phyloP scores from a whole-genome alignment of 2,329 filamentous ascomycete genomes.

The Coleophoma eucalyptorum region DNA sequence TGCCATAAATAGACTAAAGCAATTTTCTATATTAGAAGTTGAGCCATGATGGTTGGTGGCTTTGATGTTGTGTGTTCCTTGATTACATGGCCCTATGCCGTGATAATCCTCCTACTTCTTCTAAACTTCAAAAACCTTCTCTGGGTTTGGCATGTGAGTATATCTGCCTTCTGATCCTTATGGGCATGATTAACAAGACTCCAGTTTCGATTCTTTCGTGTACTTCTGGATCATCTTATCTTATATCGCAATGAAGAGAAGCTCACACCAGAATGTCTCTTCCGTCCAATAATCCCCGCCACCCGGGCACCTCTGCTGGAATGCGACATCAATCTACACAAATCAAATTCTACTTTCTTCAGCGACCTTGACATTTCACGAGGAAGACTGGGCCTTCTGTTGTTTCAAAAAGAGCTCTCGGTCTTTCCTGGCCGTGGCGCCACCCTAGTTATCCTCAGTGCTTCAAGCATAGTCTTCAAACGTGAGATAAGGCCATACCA shows the following conservation, averaged over 20 bases:
- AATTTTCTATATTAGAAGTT: too few species aligned
- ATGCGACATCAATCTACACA: conserved; percentile 68
- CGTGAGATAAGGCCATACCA: conserved; percentile 66
- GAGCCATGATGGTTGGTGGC: too few species aligned
- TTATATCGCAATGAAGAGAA: not conserved
- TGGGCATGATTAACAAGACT: not conserved
- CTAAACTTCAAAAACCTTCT: conserved; percentile 51
- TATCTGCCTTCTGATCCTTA: conserved; percentile 29
- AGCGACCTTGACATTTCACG: conserved; percentile 67
- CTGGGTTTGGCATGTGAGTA: conserved; percentile 53
- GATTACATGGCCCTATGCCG: too few species aligned
- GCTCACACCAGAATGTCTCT: conserved; percentile 33
- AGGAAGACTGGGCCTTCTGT: conserved; percentile 69
- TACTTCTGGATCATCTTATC: not conserved
- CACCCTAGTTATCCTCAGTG: not conserved
- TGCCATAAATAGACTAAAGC: too few species aligned
- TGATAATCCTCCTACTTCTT: not conserved
- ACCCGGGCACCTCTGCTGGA: conserved; percentile 56
- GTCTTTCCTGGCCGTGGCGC: not conserved
- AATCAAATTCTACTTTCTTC: conserved; percentile 67
- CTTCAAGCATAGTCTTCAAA: conserved; percentile 46
- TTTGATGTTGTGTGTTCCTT: too few species aligned
- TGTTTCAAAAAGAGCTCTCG: conserved; percentile 42
- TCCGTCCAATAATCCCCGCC: conserved; percentile 54
- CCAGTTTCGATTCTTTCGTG: not conserved